These are phyloP conservation scores for Euclidium syriacum DNA, from an alignment of 345 rosid genomes.

Conservation along the genomic window DNA sequence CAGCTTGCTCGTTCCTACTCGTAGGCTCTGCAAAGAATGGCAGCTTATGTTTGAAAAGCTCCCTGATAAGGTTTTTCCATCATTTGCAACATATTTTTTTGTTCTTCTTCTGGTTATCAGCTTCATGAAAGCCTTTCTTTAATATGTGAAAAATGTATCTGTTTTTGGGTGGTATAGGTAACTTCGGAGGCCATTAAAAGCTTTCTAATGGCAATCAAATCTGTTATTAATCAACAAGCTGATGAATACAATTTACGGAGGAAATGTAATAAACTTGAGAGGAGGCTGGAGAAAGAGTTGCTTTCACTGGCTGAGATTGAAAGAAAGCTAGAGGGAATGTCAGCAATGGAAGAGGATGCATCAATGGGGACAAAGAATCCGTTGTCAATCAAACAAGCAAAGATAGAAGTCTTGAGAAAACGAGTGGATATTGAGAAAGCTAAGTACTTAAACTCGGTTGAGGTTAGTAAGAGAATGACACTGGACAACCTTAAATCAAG, in stretches of 20 bases:
- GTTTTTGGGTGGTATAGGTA: too few relatives aligned
- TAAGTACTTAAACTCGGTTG: slow-evolving; percentile 43
- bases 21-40: slow-evolving; percentile 66
- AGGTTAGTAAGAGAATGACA: slow-evolving; percentile 54
- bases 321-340: slow-evolving; percentile 44
- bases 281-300: slow-evolving; percentile 61
- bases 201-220: slow-evolving; percentile 51
- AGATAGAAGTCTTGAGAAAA: slow-evolving; percentile 51
- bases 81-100: too few relatives aligned
- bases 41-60: slow-evolving; percentile 52
- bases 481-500: slow-evolving; percentile 61
- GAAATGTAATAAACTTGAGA: slow-evolving; percentile 54
- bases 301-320: slow-evolving; percentile 53
- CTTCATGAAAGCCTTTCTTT: too few relatives aligned
- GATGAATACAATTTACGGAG: slow-evolving; percentile 53
- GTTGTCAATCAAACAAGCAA: slow-evolving; percentile 53
- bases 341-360: slow-evolving; percentile 37
- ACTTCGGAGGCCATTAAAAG: slow-evolving; percentile 65
- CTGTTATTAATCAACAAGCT: slow-evolving; percentile 52
- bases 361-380: slow-evolving; percentile 67
- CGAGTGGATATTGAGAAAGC: slow-evolving; percentile 50
- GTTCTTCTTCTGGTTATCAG: too few relatives aligned
- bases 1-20: slow-evolving; percentile 39
- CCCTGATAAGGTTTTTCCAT: slow-evolving; percentile 84
- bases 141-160: too few relatives aligned